phyloP scores from a whole-genome alignment of 208 protist genomes.

The Wallacemonas sp. region DNA sequence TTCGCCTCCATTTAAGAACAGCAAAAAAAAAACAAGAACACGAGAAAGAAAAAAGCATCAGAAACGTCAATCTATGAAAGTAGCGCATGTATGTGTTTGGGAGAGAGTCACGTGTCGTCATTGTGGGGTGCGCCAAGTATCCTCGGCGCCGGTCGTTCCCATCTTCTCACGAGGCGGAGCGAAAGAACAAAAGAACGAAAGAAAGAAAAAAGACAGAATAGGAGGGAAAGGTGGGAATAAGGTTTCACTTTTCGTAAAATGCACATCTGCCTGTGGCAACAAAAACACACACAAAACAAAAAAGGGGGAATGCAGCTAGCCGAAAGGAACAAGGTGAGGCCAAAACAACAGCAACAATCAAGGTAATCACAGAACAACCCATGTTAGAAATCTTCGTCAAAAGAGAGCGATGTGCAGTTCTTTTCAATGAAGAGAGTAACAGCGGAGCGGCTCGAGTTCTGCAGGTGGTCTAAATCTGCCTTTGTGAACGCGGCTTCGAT shows the following conservation, averaged over 20 bases:
- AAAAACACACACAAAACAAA: background rate
- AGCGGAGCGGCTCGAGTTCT: slow-evolving; percentile 63
- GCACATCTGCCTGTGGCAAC: background rate
- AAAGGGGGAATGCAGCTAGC: background rate
- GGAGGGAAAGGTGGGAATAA: background rate
- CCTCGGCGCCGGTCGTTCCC: no score
- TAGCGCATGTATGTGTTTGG: no score
- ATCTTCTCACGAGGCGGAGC: no score
- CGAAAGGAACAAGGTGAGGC: background rate
- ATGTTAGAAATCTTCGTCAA: slow-evolving; percentile 81
- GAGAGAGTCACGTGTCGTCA: no score
- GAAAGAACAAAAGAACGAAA: slow-evolving; percentile 15
- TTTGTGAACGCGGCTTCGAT: slow-evolving; percentile 34
- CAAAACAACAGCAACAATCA: slow-evolving; percentile 1
- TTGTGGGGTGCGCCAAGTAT: no score
- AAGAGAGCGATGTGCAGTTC: slow-evolving; percentile 49
- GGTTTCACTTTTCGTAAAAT: no score
- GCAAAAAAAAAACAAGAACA: no score
- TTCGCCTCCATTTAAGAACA: no score
- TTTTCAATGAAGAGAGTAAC: slow-evolving; percentile 74
- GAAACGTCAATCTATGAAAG: no score
- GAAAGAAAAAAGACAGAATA: background rate
- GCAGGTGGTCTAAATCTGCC: slow-evolving; percentile 62
- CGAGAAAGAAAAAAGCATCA: no score
- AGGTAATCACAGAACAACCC: slow-evolving; percentile 15